Base-by-base conservation (phyloP, 495 filamentous ascomycete genomes). In the Penicillium malachiteum region DNA sequence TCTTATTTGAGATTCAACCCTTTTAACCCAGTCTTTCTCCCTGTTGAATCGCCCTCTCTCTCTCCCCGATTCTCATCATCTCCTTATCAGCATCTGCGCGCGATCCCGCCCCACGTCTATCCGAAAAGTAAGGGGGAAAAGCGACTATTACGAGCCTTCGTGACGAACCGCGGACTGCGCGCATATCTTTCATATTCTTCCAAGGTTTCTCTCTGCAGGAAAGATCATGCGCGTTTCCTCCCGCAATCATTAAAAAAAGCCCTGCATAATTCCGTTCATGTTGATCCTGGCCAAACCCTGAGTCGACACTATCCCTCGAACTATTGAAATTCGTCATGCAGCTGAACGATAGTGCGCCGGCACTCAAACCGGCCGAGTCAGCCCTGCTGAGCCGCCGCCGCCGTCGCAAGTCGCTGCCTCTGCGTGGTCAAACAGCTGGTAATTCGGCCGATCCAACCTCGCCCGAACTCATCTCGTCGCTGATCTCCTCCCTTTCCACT, bases 381-480 rank as follows among this genome's bases (percentile, higher is more conserved):
- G 61, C 73, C 54, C 65, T 72, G 61, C 60, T 71, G 46, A 71
- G 56, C 52, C 71, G 54, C 47, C 69, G 60, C 30, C 68, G 72
- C 54, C 75, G 71, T 60, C 74, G 71, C 63, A 73, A 73, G 61
- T 75, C 71, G 30, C 59, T 73, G 35, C 69, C 72, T 51, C 57
- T 63, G 49, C 75, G 70, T 53, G 60, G 64, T 14, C 68, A 68
- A 39, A 61, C 63, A 7, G 33, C 63, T 21, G 68, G 59, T 54
- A 59, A 66, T 17, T 49, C 60, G 30, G 57, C 70, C 11, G 72
- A 77, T 54, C 83, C 90, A 43, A 87, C 89, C 2, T 94, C 92
- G 12, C 91, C 94, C 26, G 92, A 96, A 71, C 89, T 98, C 46
- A 97, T 98, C 57, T 92, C 89, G 48, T 91, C 89, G 38, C 79